Evolutionary conservation across 139 green algal species (phyloP), one percentile per base, ranked within the genome.

Genomic region (Micractinium conductrix): DNA sequence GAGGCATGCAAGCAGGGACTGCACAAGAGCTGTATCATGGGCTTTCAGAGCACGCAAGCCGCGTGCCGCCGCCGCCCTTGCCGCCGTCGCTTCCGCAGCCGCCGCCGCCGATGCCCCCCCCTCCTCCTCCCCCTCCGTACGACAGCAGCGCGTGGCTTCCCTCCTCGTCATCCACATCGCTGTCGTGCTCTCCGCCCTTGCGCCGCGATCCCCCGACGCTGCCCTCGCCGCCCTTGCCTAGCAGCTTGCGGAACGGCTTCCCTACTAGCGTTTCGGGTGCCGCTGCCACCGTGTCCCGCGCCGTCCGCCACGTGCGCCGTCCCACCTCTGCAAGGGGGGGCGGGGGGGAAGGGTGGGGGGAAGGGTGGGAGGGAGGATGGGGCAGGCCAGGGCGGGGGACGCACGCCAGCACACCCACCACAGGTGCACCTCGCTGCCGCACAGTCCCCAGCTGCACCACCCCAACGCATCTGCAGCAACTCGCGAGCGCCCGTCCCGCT

Each of bases 291-390:
- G 69, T 79, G 2, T 85, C 80, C 4, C 80, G 68, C 8, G 80
- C 79, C 0, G 79, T 84, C 40, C 67, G 78, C 79, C 79, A 84
- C n/a, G 79, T 84, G 79, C 79, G 79, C 19, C 65, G 79, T 16
- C 79, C 79, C 67, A 84, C 80, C 53, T 79, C 60, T 83, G 78
- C 75, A 60, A 10, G 7, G 35, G 37, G 35, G 24, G 35, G 5
- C 35, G 45, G 12, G 14, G 70, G 6, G 70, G 74, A 10, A 38
- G 5, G 38, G 75, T 9, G 55, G 8, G 17, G 37, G 9, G 1
- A 0, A 19, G 42, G 71, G 5, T 24, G 30, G 19, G 42, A 0
- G 72, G 6, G 43, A 68, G 60, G 26, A 68, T 33, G 60, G 24
- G 14, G 60, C 14, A 19, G 12, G 24, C 14, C 14, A 12, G 26